Evolutionary conservation across 495 filamentous ascomycete genomes (phyloP), one percentile per base, ranked within the genome.

Genomic region (Daldinia bambusicola): DNA sequence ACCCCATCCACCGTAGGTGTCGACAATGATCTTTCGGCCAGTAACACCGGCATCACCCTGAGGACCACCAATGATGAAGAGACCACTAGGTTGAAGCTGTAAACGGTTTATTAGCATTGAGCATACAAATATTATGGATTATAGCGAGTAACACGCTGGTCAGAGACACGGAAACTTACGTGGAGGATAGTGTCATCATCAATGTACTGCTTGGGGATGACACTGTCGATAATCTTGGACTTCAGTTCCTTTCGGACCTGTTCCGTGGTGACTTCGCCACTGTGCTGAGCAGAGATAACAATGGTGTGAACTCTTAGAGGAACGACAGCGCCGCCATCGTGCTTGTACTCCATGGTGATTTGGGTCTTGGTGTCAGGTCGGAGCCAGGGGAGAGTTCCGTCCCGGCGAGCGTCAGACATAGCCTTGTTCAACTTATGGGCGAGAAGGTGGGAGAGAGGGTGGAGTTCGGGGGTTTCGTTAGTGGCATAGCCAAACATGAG

Each of bases 401-500:
- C 87, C 51, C 90, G 88, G 75, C 95, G 91, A 72, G 95, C 93
- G 74, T 88, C 86, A 71, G 89, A 91, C 95, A 99, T 95, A 76
- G 92, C 92, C 74, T 86, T 84, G 86, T 99, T 99, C 69, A 99
- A 90, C 88, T 93, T 93, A 88, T 99, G 95, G 77, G 95, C 90
- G 78, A 98, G 88, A 62, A 93, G 88, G 74, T 98, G 85, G 71
- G 95, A 98, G 77, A 99, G 85, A 69, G 95, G 95, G 78, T 98
- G 91, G 70, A 95, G 89, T 85, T 99, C 95, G 68, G 95, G 95
- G 77, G 95, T 98, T 88, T 99, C 95, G 76, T 99, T 95, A 80
- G 95, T 97, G 78, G 95, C 95, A 90, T 99, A 99, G 74, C 95
- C 95, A 83, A 99, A 99, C 95, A 99, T 99, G 87, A 99, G 97